Conservation (phyloP, 192 early-diverging fungal genomes). For the Entomortierella beljakovae region DNA sequence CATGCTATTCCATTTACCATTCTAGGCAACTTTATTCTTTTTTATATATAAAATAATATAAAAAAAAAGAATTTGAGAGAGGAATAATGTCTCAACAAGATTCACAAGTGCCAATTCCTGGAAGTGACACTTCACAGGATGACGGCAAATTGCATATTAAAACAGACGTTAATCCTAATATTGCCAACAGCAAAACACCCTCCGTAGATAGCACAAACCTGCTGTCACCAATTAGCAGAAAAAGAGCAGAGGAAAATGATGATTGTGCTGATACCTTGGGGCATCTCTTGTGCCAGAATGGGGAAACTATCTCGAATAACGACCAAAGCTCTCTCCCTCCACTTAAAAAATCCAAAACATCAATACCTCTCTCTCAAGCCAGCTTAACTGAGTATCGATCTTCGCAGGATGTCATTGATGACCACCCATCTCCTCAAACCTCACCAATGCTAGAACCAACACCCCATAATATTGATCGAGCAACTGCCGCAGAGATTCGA, state of each 20-base stretch:
- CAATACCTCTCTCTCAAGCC: constrained; percentile 21
- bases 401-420: constrained; percentile 14
- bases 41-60: too few species aligned
- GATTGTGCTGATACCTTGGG: not conserved
- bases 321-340: constrained; percentile 22
- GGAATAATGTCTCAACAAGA: constrained; percentile 3
- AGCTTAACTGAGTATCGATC: constrained; percentile 36
- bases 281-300: not conserved
- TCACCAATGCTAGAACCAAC: constrained; percentile 26
- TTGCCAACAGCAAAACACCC: not conserved
- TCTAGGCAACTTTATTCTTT: too few species aligned
- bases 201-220: not conserved
- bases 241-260: constrained; percentile 31
- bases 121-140: not conserved
- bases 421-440: constrained; percentile 16
- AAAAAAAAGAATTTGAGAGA: not conserved
- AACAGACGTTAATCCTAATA: not conserved
- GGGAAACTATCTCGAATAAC: not conserved
- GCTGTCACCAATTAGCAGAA: constrained; percentile 39
- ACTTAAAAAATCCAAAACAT: constrained; percentile 40
- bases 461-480: too few species aligned
- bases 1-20: too few species aligned
- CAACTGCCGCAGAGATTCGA: too few species aligned
- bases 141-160: not conserved
- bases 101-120: not conserved